phyloP scores from a whole-genome alignment of 768 basidiomycete species.

The Boletus barrowsii region DNA sequence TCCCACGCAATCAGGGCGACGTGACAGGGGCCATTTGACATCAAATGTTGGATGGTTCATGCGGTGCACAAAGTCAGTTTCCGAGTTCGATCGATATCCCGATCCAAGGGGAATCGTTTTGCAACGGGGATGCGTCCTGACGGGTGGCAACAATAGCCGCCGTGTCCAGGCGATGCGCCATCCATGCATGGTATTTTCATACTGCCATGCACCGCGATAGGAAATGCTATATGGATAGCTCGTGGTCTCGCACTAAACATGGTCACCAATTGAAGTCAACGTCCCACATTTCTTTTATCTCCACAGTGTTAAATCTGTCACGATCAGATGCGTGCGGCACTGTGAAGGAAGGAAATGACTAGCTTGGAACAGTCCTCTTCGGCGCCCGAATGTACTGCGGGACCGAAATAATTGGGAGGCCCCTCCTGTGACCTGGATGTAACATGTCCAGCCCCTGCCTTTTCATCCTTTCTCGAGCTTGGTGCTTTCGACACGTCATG shows the following conservation, averaged over 20 bases:
- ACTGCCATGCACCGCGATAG: no score
- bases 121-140: no score
- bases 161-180: no score
- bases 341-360: not conserved
- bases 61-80: not conserved
- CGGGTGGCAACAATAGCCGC: no score
- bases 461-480: not conserved
- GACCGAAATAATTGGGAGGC: constrained; percentile 1
- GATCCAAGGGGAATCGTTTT: not conserved
- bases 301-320: not conserved
- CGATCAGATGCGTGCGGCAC: not conserved
- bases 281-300: not conserved
- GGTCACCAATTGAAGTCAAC: not conserved
- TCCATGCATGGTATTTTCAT: not conserved
- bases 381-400: not conserved
- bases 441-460: not conserved
- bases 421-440: not conserved
- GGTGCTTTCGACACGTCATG: not conserved
- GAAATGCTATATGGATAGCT: no score
- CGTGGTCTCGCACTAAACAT: not conserved
- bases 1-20: not conserved
- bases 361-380: constrained; percentile 1
- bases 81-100: not conserved
- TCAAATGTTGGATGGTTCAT: not conserved
- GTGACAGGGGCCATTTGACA: not conserved